Conservation (phyloP, 164 flowering plant genomes). For the Macadamia integrifolia region DNA sequence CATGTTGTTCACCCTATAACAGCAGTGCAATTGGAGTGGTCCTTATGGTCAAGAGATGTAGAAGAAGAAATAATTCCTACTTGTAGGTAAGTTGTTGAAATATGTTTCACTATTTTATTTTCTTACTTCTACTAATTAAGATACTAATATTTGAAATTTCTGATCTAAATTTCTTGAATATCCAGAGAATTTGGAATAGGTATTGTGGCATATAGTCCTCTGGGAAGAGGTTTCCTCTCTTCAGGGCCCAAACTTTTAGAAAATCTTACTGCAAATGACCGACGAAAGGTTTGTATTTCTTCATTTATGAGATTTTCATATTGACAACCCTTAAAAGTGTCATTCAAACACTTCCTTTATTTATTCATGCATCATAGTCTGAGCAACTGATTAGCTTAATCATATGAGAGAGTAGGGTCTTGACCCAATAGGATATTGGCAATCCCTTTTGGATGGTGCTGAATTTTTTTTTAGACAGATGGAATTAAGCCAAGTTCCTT, state of each 20-base stretch:
- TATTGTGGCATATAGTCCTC: slow-evolving; percentile 6
- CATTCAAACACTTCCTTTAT: too few species aligned
- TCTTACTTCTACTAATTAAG: background rate
- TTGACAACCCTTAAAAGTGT: too few species aligned
- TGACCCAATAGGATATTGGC: too few species aligned
- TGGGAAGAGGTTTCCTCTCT: slow-evolving; percentile 8
- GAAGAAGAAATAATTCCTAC: background rate
- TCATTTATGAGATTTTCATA: too few species aligned
- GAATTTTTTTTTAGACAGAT: too few species aligned
- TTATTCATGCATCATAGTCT: too few species aligned
- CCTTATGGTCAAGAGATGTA: background rate
- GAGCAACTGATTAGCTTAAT: too few species aligned
- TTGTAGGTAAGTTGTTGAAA: background rate
- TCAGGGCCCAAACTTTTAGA: background rate
- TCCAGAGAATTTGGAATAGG: slow-evolving; percentile 5
- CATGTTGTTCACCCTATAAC: background rate
- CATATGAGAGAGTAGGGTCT: too few species aligned
- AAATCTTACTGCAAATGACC: background rate
- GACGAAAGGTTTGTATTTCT: background rate
- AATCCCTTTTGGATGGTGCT: too few species aligned
- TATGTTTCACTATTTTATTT: too few species aligned
- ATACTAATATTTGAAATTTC: background rate
- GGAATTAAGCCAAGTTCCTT: too few species aligned
- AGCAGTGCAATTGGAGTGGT: background rate
- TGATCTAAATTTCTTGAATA: background rate